Base-by-base conservation (phyloP, 2,329 filamentous ascomycete species). In the Alternaria hordeiaustralica region DNA sequence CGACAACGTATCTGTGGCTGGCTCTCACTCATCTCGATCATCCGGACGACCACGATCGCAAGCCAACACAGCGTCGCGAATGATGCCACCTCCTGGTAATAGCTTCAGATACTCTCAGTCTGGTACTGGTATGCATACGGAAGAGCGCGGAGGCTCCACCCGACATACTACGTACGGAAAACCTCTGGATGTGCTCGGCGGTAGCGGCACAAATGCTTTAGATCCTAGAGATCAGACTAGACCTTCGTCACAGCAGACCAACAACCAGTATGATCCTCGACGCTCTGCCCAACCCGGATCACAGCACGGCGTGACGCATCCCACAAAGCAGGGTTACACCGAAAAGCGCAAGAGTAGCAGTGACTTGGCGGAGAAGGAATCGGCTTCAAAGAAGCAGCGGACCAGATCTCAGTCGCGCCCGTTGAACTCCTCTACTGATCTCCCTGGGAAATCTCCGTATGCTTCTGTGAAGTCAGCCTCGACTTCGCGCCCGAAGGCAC, bases 31-130 rank as follows among this genome's bases (percentile, higher is more conserved):
- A 15, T 61, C 61, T 44, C 20, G 30, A 6, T 70, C 68, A 1
- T 58, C 64, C 6, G 64, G 68, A 36, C 70, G 75, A 41, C 74
- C 74, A 2, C 71, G 51, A 56, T 78, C 76, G 2, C 71, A 71
- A 55, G 77, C 76, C 10, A 79, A 79, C 30, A 78, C 71, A 18
- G 72, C 72, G 18, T 77, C 75, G 26, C 67, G 75, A 1, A 74
- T 79, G 63, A 69, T 69, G 60, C 69, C 71, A 6, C 62, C 69
- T 12, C 60, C 47, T 5, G n/a, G 13, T 7, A 56, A 41, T 3
- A 28, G 11, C 15, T 63, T 28, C 6, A 46, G 33, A 21, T 60
- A 21, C 18, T 55, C 44, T 23, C 26, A 50, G 46, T n/a, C 23
- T 20, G 28, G 46, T 47, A 53, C 21, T 20, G 33, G 18, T 25